These are phyloP conservation scores for Dillenia turbinata DNA, from an alignment of 164 flowering plant species.

Conservation along the genomic window DNA sequence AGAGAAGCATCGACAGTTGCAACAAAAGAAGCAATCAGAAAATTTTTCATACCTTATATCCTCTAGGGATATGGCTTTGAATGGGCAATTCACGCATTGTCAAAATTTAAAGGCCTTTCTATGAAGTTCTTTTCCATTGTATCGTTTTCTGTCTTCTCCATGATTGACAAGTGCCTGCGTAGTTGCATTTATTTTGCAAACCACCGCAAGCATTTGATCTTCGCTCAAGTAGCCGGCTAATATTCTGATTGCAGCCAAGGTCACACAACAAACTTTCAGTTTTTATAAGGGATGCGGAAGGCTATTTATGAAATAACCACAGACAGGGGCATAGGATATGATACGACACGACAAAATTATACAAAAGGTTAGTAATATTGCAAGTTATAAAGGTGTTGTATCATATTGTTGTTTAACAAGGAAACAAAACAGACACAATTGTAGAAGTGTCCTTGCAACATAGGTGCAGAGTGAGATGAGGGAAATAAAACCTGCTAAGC, in stretches of 20 bases:
- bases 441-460: slow-evolving; percentile 19
- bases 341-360: too few relatives aligned
- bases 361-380: neutral
- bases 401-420: neutral
- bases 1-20: neutral
- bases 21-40: neutral
- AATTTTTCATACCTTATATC: slow-evolving; percentile 38
- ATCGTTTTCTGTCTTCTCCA: slow-evolving; percentile 20
- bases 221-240: slow-evolving; percentile 63
- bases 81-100: slow-evolving; percentile 25
- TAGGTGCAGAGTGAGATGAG: neutral
- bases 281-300: neutral
- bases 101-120: slow-evolving; percentile 29
- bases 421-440: neutral
- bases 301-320: neutral
- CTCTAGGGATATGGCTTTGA: slow-evolving; percentile 56
- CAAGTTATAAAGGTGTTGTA: neutral
- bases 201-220: slow-evolving; percentile 61
- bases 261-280: neutral
- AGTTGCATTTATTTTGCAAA: slow-evolving; percentile 42
- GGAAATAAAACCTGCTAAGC: slow-evolving; percentile 33
- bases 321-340: too few relatives aligned
- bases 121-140: slow-evolving; percentile 21
- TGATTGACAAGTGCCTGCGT: slow-evolving; percentile 34
- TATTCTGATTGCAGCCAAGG: slow-evolving; percentile 34